These are phyloP conservation scores for Penicillium sp. DNA, from an alignment of 2,329 filamentous ascomycete species.

Conservation along the genomic window DNA sequence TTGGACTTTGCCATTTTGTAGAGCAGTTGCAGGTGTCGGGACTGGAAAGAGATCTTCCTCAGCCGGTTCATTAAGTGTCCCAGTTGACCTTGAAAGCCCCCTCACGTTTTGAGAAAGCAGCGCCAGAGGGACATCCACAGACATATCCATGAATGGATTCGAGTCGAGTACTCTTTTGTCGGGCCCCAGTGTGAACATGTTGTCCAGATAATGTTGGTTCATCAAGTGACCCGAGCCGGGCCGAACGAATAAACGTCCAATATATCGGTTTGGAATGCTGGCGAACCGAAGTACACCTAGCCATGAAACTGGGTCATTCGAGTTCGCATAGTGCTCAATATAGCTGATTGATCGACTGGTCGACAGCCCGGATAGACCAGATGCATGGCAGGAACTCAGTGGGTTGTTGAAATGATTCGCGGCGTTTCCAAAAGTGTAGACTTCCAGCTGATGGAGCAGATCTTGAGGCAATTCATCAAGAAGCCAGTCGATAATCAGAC, in stretches of 20 bases:
- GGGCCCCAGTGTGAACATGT: conserved; percentile 37
- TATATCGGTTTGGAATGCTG: conserved; percentile 43
- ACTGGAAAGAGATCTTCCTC: conserved; percentile 12
- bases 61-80: conserved; percentile 3
- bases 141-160: conserved; percentile 33
- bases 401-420: conserved; percentile 81
- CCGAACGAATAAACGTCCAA: conserved; percentile 45
- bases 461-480: conserved; percentile 64
- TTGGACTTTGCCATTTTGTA: background rate
- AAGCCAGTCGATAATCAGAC: conserved; percentile 70
- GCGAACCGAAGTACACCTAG: conserved; percentile 69
- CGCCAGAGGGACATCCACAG: conserved; percentile 16
- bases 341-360: conserved; percentile 48
- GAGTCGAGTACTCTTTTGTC: conserved; percentile 22
- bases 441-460: conserved; percentile 62
- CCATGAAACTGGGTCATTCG: conserved; percentile 64
- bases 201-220: conserved; percentile 42
- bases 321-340: conserved; percentile 76
- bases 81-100: background rate
- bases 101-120: background rate
- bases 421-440: conserved; percentile 70
- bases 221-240: conserved; percentile 39
- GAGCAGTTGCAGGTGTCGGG: background rate
- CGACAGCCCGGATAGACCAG: background rate
- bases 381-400: conserved; percentile 35